Conservation (phyloP, 805 yeast species). For the Vanderwaltozyma polyspora region DNA sequence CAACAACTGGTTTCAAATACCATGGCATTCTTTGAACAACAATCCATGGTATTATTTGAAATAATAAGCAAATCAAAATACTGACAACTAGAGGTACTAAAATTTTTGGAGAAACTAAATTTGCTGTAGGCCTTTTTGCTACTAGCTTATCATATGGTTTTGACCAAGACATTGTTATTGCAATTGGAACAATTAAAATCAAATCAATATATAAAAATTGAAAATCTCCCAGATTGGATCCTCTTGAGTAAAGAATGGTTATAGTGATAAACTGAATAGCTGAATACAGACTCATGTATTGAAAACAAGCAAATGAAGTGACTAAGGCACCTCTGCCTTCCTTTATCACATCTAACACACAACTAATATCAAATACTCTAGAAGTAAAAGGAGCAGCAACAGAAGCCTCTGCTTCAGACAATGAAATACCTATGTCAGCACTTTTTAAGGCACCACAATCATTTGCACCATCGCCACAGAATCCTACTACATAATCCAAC, state of each 20-base stretch:
- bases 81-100: slow-evolving; percentile 73
- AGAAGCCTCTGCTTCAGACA: slow-evolving; percentile 96
- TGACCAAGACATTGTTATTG: slow-evolving; percentile 97
- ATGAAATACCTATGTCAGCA: slow-evolving; percentile 92
- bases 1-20: slow-evolving; percentile 75
- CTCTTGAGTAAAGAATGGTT: slow-evolving; percentile 71
- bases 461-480: slow-evolving; percentile 99
- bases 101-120: slow-evolving; percentile 80
- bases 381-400: slow-evolving; percentile 99
- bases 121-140: slow-evolving; percentile 82
- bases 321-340: slow-evolving; percentile 94
- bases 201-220: slow-evolving; percentile 92
- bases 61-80: slow-evolving; percentile 47
- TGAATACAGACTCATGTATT: slow-evolving; percentile 92
- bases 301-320: slow-evolving; percentile 93
- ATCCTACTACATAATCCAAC: slow-evolving; percentile 86
- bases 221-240: slow-evolving; percentile 91
- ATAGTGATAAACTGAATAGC: slow-evolving; percentile 93
- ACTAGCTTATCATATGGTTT: slow-evolving; percentile 53
- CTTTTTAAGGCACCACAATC: slow-evolving; percentile 98
- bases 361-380: slow-evolving; percentile 76
- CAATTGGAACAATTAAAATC: slow-evolving; percentile 83
- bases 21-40: slow-evolving; percentile 48
- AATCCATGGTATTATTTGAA: slow-evolving; percentile 64
- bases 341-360: slow-evolving; percentile 80